Percentiles rank a stretch among this genome's conserved stretches.
These are phyloP conservation scores for Aspergillus nidulans DNA, from an alignment of 495 filamentous ascomycete genomes.

Conservation along the genomic window DNA sequence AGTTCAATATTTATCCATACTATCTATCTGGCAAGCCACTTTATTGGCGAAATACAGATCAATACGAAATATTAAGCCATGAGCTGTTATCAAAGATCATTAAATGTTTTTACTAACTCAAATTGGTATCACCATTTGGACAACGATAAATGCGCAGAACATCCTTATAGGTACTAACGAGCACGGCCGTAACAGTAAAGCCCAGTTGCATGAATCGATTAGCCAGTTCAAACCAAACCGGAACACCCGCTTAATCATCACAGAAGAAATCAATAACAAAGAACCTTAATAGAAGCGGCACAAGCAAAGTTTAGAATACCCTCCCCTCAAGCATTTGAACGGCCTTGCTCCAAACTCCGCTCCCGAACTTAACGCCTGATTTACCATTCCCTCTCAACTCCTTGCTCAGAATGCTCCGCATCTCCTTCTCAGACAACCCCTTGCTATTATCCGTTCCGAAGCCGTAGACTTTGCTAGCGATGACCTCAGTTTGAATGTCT, in stretches of 20 bases:
- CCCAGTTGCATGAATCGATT: too few relatives aligned
- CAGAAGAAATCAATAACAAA: not conserved
- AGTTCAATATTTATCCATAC: not conserved
- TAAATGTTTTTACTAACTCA: not conserved
- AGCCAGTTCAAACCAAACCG: not conserved
- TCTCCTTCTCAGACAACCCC: conserved; percentile 33
- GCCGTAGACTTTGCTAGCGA: conserved; percentile 45
- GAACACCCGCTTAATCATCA: conserved; percentile 5
- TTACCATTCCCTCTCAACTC: conserved; percentile 23
- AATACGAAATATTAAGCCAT: not conserved
- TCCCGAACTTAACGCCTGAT: conserved; percentile 27
- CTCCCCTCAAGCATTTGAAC: conserved; percentile 34
- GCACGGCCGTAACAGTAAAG: not conserved
- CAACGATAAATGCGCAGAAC: not conserved
- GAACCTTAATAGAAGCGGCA: not conserved
- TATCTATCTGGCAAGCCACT: not conserved
- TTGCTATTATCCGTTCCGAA: conserved; percentile 31
- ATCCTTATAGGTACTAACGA: not conserved
- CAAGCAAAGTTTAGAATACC: conserved; percentile 26
- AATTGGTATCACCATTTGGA: conserved; percentile 2
- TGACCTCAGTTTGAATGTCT: conserved; percentile 36
- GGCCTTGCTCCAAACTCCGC: conserved; percentile 41
- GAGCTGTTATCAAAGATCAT: not conserved
- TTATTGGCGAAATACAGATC: too few relatives aligned
- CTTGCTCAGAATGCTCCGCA: conserved; percentile 35